phyloP scores from a whole-genome alignment of 208 protist species.

The Phytomonas sp. region DNA sequence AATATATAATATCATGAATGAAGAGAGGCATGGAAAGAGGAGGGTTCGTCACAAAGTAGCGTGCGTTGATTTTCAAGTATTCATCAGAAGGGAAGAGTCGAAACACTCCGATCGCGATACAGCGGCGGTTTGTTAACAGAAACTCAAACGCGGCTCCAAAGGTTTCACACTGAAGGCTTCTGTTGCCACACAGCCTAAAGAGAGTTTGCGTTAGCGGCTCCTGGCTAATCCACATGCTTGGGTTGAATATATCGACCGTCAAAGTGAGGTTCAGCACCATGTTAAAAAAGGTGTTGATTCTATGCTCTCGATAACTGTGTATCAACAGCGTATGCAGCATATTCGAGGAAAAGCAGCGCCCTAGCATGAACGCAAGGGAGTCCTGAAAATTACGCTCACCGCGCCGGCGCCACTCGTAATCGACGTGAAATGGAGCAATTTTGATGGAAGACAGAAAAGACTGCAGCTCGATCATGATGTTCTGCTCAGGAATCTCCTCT shows the following conservation, averaged over 20 bases:
- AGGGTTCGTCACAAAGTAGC: conserved; percentile 86
- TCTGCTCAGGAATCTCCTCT: conserved; percentile 45
- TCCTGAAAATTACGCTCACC: conserved; percentile 81
- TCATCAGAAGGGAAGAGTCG: conserved; percentile 62
- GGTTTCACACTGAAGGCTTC: conserved; percentile 54
- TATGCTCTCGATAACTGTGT: conserved; percentile 63
- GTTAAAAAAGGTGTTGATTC: conserved; percentile 73
- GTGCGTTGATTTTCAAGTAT: conserved; percentile 38
- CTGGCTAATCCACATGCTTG: conserved; percentile 39
- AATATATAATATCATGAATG: conserved; percentile 82
- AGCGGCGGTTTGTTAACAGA: conserved; percentile 53
- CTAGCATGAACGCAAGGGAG: conserved; percentile 84
- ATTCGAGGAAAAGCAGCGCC: conserved; percentile 78
- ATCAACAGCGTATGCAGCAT: conserved; percentile 81
- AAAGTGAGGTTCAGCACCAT: conserved; percentile 62
- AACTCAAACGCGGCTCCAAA: conserved; percentile 79
- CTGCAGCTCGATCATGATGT: conserved; percentile 79
- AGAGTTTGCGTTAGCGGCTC: conserved; percentile 36
- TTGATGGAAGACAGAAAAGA: conserved; percentile 75
- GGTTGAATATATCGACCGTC: conserved; percentile 60
- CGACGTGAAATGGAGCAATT: conserved; percentile 70
- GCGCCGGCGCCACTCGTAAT: conserved; percentile 57
- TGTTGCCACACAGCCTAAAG: conserved; percentile 74
- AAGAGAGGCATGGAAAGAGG: conserved; percentile 55
- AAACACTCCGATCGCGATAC: conserved; percentile 78